Percentiles rank a stretch among this genome's conserved stretches.
Evolutionary conservation across 108 stramenopile species (phyloP).

Genomic region (Fragilaria crotonensis): DNA sequence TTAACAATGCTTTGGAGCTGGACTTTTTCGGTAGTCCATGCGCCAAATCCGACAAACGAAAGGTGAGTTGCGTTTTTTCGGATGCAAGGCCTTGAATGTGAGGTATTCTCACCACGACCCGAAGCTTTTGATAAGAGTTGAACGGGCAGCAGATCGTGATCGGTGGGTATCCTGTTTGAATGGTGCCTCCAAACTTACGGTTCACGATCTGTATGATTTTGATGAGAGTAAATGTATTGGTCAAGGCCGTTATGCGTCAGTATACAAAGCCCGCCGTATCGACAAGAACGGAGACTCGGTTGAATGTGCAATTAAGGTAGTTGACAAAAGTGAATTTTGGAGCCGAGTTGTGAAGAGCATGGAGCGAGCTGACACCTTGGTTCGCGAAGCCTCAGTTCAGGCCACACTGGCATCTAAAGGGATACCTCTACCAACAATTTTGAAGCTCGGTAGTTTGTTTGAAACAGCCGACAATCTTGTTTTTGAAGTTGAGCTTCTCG

Average conservation of each 20-base stretch:
- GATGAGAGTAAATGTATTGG: conserved; percentile 46
- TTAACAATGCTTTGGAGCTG: conserved; percentile 55
- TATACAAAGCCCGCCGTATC: conserved; percentile 49
- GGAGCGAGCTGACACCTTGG: conserved; percentile 88
- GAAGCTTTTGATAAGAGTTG: conserved; percentile 54
- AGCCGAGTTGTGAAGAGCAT: conserved; percentile 63
- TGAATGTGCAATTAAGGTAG: conserved; percentile 80
- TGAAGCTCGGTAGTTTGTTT: conserved; percentile 65
- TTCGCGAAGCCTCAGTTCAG: conserved; percentile 85
- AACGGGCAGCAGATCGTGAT: conserved; percentile 41
- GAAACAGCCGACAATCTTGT: conserved; percentile 79
- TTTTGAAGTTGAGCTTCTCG: conserved; percentile 79
- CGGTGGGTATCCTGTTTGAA: conserved; percentile 61
- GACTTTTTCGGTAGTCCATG: conserved; percentile 75
- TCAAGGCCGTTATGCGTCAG: conserved; percentile 60
- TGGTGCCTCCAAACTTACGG: conserved; percentile 43
- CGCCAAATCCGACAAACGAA: conserved; percentile 49
- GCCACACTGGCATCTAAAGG: conserved; percentile 67
- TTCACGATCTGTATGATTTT: conserved; percentile 61
- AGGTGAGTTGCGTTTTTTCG: conserved; percentile 25
- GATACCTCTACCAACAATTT: conserved; percentile 34
- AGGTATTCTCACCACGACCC: conserved; percentile 1
- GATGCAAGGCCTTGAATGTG: background rate
- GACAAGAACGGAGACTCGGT: conserved; percentile 6
- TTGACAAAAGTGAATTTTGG: conserved; percentile 90